Evolutionary conservation across 257 asterid species (phyloP).

Genomic region (Gardenia jasminoides): DNA sequence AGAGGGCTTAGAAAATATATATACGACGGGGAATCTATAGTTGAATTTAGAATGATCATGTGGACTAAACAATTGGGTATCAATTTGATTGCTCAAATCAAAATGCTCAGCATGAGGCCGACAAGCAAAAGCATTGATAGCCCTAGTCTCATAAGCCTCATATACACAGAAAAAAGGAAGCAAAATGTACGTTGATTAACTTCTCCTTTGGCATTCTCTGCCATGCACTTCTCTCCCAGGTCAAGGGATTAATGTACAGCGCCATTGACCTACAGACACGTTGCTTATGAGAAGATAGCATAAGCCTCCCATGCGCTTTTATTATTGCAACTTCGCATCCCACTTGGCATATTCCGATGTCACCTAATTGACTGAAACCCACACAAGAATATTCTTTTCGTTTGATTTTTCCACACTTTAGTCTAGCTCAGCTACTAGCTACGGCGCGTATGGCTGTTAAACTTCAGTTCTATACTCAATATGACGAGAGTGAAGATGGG

Average conservation of each 20-base stretch:
- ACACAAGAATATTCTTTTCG: not conserved
- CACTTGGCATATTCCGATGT: not conserved
- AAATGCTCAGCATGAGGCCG: constrained; percentile 22
- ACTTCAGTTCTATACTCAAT: not conserved
- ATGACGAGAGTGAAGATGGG: not conserved
- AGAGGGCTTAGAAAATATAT: not conserved
- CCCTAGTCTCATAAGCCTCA: not conserved
- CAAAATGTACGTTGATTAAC: not conserved
- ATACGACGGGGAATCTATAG: not conserved
- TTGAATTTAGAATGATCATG: not conserved
- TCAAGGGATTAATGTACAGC: constrained; percentile 7
- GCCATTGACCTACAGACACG: constrained; percentile 8
- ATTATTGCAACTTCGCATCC: not conserved
- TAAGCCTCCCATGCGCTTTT: not conserved
- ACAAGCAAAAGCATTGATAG: constrained; percentile 11
- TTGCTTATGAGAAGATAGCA: not conserved
- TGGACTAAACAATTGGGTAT: not conserved
- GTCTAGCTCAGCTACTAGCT: not conserved
- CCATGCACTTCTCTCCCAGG: not conserved
- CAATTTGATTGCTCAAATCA: not conserved
- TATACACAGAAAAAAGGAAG: not conserved
- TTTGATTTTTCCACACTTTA: not conserved
- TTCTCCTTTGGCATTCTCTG: not conserved
- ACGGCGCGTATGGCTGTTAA: not conserved
- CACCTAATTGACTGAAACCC: not conserved